A percentile compares a stretch with the other conserved stretches of the same genome.
phyloP scores from a whole-genome alignment of 768 basidiomycete species.

The Serpula lacrymans region DNA sequence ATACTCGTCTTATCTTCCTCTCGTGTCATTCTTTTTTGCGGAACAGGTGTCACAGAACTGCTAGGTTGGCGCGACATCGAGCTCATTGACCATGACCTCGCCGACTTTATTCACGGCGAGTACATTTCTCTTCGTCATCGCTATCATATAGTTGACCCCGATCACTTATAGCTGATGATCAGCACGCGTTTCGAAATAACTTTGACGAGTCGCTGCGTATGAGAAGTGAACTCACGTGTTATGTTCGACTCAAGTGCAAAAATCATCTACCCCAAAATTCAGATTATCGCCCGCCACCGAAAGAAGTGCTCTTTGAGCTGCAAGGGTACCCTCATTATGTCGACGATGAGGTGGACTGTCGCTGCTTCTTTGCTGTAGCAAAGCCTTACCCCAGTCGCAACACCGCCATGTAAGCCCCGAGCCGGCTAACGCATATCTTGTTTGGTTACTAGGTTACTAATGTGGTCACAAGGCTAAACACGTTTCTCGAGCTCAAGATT shows the following conservation, averaged over 20 bases:
- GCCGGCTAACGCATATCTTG: not conserved
- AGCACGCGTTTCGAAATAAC: slow-evolving; percentile 36
- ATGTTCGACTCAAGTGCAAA: slow-evolving; percentile 58
- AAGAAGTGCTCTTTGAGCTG: slow-evolving; percentile 67
- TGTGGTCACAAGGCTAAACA: slow-evolving; percentile 52
- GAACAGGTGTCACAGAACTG: slow-evolving; percentile 62
- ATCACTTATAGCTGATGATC: slow-evolving; percentile 50
- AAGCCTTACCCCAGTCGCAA: slow-evolving; percentile 77
- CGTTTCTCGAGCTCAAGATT: slow-evolving; percentile 78
- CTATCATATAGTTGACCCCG: not conserved
- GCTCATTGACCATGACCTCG: slow-evolving; percentile 63
- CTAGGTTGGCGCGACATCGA: slow-evolving; percentile 78
- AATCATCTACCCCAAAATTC: slow-evolving; percentile 22
- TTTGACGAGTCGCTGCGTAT: slow-evolving; percentile 56
- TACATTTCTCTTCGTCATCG: slow-evolving; percentile 9
- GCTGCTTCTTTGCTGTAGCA: slow-evolving; percentile 72
- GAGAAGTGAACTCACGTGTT: slow-evolving; percentile 50
- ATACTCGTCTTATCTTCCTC: slow-evolving; percentile 63
- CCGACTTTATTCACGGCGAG: slow-evolving; percentile 64
- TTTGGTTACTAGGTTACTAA: slow-evolving; percentile 1
- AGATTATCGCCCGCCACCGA: slow-evolving; percentile 22
- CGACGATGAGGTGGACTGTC: slow-evolving; percentile 35
- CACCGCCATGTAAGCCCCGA: slow-evolving; percentile 52
- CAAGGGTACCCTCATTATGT: slow-evolving; percentile 59
- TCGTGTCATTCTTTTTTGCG: slow-evolving; percentile 67